Conservation (phyloP, 2,329 filamentous ascomycete genomes). For the Verticillium tricorpus region DNA sequence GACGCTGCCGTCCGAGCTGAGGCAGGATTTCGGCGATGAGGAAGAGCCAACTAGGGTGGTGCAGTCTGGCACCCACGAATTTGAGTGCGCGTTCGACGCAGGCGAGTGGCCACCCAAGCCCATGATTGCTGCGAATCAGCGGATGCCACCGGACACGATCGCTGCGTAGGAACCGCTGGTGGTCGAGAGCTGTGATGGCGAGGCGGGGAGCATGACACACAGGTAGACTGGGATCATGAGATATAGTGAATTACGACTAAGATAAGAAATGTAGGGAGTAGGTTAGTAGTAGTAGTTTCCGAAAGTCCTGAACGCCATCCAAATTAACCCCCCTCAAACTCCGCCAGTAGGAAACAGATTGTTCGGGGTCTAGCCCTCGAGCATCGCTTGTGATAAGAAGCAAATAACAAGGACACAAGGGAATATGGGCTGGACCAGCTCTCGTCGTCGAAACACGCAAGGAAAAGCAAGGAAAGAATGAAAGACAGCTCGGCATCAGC, state of each 20-base stretch:
- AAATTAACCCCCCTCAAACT: background rate
- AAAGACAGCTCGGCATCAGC: background rate
- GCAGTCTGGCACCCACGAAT: background rate
- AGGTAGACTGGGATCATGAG: background rate
- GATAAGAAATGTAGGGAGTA: background rate
- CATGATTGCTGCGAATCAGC: conserved; percentile 4
- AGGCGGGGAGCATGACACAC: too few relatives aligned
- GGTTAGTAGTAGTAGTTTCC: background rate
- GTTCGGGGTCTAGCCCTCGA: background rate
- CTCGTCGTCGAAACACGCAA: background rate
- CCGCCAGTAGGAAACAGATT: background rate
- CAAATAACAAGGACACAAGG: background rate
- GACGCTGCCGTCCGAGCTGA: background rate
- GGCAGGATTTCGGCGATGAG: background rate
- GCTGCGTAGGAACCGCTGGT: background rate
- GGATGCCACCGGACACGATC: conserved; percentile 1
- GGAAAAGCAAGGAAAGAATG: background rate
- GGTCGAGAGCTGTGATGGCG: too few relatives aligned
- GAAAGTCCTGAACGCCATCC: background rate
- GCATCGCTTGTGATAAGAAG: too few relatives aligned
- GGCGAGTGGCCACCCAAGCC: background rate
- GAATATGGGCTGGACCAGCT: background rate
- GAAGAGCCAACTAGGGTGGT: background rate
- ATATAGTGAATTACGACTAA: background rate
- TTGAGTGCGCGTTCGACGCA: background rate